A percentile compares a stretch with the other conserved stretches of the same genome.
Conservation (phyloP, 805 yeast species). For the Monosporozyma aerobia region DNA sequence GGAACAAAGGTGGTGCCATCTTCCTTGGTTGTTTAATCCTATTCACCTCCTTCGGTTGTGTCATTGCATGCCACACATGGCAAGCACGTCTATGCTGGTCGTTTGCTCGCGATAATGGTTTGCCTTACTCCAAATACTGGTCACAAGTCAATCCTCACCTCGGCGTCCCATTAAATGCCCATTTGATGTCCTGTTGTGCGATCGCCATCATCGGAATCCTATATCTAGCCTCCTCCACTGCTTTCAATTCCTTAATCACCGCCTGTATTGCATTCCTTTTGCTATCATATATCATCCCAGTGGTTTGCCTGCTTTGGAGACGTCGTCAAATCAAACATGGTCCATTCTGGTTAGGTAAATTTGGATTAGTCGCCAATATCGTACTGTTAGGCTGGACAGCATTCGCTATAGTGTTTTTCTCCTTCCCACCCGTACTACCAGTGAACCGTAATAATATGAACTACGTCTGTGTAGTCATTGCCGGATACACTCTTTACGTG, state of each 20-base stretch:
- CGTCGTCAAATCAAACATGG: slow-evolving; percentile 42
- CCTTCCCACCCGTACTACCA: slow-evolving; percentile 58
- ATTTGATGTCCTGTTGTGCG: slow-evolving; percentile 45
- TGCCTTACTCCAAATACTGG: slow-evolving; percentile 51
- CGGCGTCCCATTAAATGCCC: slow-evolving; percentile 57
- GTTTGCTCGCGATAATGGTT: slow-evolving; percentile 60
- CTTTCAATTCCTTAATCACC: slow-evolving; percentile 56
- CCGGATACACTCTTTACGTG: slow-evolving; percentile 37
- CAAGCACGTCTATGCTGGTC: slow-evolving; percentile 67
- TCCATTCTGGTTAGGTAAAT: slow-evolving; percentile 55
- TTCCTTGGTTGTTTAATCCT: slow-evolving; percentile 43
- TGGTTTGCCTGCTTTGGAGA: slow-evolving; percentile 38
- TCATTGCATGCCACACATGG: slow-evolving; percentile 61
- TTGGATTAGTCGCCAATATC: slow-evolving; percentile 43
- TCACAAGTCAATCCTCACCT: slow-evolving; percentile 41
- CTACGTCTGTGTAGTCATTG: slow-evolving; percentile 51
- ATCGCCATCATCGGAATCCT: slow-evolving; percentile 49
- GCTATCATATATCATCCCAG: slow-evolving; percentile 52
- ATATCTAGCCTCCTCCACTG: slow-evolving; percentile 58
- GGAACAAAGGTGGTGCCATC: slow-evolving; percentile 48
- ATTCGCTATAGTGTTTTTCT: slow-evolving; percentile 52
- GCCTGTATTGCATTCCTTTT: slow-evolving; percentile 55
- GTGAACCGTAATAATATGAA: slow-evolving; percentile 56
- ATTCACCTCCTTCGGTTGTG: slow-evolving; percentile 53
- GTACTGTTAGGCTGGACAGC: slow-evolving; percentile 48